These are phyloP conservation scores for Sporisorium reilianum DNA, from an alignment of 1,284 basidiomycete species.

Conservation along the genomic window DNA sequence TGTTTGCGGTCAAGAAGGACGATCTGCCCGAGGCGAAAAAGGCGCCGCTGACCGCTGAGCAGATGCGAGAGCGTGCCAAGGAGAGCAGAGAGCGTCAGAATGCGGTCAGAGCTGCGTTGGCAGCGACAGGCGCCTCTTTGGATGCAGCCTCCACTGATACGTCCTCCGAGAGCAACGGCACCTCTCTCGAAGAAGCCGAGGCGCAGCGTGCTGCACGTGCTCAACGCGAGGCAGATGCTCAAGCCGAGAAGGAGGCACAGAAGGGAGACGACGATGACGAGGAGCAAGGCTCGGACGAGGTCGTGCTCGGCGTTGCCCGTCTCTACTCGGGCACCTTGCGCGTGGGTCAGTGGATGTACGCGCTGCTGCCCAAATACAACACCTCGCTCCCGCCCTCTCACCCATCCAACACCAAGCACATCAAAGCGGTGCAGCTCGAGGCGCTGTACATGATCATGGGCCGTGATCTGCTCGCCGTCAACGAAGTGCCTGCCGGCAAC, in stretches of 20 bases:
- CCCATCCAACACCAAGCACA: constrained; percentile 75
- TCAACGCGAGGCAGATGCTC: constrained; percentile 33
- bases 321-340: constrained; percentile 89
- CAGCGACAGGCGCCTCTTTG: constrained; percentile 63
- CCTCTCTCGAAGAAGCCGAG: constrained; percentile 48
- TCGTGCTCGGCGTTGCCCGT: constrained; percentile 82
- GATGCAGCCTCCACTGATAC: constrained; percentile 36
- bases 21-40: constrained; percentile 82
- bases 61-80: constrained; percentile 80
- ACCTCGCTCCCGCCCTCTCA: constrained; percentile 77
- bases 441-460: constrained; percentile 99
- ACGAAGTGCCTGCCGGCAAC: constrained; percentile 90
- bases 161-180: constrained; percentile 44
- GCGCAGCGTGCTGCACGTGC: constrained; percentile 37
- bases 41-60: constrained; percentile 79
- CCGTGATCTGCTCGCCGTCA: constrained; percentile 85
- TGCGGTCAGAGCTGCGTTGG: constrained; percentile 60
- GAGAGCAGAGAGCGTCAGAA: constrained; percentile 56
- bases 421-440: constrained; percentile 77
- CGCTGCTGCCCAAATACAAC: constrained; percentile 90
- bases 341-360: constrained; percentile 76
- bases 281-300: constrained; percentile 51
- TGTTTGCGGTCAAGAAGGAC: constrained; percentile 87
- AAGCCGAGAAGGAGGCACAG: constrained; percentile 29
- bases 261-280: constrained; percentile 27